These are phyloP conservation scores for Helicocarpus griseus DNA, from an alignment of 2,329 filamentous ascomycete genomes.

Conservation along the genomic window DNA sequence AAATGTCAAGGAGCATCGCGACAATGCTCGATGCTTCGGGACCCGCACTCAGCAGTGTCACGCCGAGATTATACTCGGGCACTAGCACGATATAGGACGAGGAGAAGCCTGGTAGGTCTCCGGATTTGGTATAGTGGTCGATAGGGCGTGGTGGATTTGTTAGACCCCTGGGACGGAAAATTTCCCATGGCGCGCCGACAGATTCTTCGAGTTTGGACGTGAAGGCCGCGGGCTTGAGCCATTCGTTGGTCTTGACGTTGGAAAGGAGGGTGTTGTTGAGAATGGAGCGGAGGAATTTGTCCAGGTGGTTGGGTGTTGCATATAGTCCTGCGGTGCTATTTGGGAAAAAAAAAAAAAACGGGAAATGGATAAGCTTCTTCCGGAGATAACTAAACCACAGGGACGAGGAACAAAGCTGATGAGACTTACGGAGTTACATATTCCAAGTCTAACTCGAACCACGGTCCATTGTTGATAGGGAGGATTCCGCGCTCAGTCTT, in stretches of 20 bases:
- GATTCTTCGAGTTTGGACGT: background rate
- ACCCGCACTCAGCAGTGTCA: constrained; percentile 1
- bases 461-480: background rate
- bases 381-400: no score
- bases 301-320: background rate
- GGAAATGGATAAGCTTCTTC: no score
- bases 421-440: background rate
- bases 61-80: constrained; percentile 6
- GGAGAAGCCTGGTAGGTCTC: background rate
- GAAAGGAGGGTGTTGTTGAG: constrained; percentile 1
- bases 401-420: no score
- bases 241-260: background rate
- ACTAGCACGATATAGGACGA: constrained; percentile 3
- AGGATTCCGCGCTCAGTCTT: constrained; percentile 1
- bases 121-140: constrained; percentile 7
- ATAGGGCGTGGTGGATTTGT: constrained; percentile 1
- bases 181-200: constrained; percentile 3
- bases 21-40: background rate
- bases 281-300: background rate
- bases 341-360: background rate
- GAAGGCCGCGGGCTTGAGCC: constrained; percentile 2
- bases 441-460: constrained; percentile 4
- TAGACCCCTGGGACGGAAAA: constrained; percentile 1
- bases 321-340: constrained; percentile 1
- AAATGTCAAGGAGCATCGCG: background rate